Percentiles rank a stretch among this genome's conserved stretches.
phyloP scores from a whole-genome alignment of 345 rosid genomes.

The Barbarea vulgaris region DNA sequence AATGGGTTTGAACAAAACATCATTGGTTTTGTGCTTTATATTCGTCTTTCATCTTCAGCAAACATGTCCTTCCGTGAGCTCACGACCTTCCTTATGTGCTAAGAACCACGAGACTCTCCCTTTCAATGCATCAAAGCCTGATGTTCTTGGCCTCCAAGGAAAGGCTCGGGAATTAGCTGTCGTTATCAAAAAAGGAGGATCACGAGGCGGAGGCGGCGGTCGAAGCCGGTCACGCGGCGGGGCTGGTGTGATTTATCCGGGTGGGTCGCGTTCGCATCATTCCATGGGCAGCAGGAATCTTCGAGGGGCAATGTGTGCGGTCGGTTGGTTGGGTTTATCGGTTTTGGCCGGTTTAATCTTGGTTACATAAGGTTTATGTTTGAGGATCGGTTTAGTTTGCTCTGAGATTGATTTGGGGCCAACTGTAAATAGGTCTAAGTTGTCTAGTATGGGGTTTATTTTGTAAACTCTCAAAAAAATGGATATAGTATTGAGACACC shows the following conservation, averaged over 20 bases:
- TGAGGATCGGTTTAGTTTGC: background rate
- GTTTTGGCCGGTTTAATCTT: constrained; percentile 13
- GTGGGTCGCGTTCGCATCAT: background rate
- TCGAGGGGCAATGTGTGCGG: background rate
- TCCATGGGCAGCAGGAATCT: background rate
- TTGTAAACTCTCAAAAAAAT: background rate
- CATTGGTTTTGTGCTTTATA: constrained; percentile 1
- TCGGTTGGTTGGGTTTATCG: constrained; percentile 3
- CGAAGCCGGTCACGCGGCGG: background rate
- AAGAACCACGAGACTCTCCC: background rate
- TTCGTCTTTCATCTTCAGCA: constrained; percentile 2
- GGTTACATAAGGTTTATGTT: background rate
- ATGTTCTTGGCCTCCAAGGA: background rate
- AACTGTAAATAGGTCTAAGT: background rate
- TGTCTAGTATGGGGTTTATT: background rate
- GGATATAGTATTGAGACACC: background rate
- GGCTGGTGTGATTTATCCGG: background rate
- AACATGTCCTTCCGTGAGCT: background rate
- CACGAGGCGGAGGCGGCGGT: background rate
- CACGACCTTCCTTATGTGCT: background rate
- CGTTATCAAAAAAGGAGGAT: background rate
- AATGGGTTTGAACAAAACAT: constrained; percentile 6
- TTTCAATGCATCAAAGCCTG: background rate
- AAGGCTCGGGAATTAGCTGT: background rate
- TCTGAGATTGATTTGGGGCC: background rate